These are phyloP conservation scores for Alternaria postmessia DNA, from an alignment of 2,329 filamentous ascomycete species.

Conservation along the genomic window DNA sequence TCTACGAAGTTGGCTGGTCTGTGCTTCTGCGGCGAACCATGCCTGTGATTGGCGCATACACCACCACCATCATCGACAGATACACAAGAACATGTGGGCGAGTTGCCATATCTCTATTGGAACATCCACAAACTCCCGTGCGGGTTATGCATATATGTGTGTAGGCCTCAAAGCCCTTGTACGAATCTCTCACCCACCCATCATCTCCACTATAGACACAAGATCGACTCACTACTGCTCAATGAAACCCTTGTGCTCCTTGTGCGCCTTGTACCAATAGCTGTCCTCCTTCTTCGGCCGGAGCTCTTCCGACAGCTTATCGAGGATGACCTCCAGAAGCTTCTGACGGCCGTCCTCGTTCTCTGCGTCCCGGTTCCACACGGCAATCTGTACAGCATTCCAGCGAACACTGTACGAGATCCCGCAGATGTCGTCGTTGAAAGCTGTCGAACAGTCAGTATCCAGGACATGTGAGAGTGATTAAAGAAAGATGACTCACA, in stretches of 20 bases:
- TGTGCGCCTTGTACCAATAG: slow-evolving; percentile 89
- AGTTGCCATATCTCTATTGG: not conserved
- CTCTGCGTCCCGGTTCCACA: slow-evolving; percentile 91
- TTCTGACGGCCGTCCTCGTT: slow-evolving; percentile 81
- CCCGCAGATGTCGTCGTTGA: slow-evolving; percentile 84
- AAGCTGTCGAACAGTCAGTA: slow-evolving; percentile 36
- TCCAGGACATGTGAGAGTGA: not conserved
- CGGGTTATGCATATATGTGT: slow-evolving; percentile 3
- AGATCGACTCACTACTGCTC: slow-evolving; percentile 24
- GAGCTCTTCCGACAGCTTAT: slow-evolving; percentile 76
- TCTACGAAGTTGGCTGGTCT: slow-evolving; percentile 11
- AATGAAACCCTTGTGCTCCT: slow-evolving; percentile 81
- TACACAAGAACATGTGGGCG: not conserved
- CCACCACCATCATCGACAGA: not conserved
- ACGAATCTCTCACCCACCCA: not conserved
- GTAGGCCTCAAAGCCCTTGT: not conserved
- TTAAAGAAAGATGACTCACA: slow-evolving; percentile 58
- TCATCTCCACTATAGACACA: not conserved
- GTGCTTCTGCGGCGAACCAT: slow-evolving; percentile 23
- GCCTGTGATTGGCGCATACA: slow-evolving; percentile 24
- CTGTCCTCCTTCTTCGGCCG: slow-evolving; percentile 68
- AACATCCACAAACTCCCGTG: slow-evolving; percentile 6
- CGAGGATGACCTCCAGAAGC: slow-evolving; percentile 75
- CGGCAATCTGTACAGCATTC: slow-evolving; percentile 85
- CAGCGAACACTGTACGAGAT: slow-evolving; percentile 87